These are phyloP conservation scores for Candida germanica DNA, from an alignment of 805 yeast species.

Conservation along the genomic window DNA sequence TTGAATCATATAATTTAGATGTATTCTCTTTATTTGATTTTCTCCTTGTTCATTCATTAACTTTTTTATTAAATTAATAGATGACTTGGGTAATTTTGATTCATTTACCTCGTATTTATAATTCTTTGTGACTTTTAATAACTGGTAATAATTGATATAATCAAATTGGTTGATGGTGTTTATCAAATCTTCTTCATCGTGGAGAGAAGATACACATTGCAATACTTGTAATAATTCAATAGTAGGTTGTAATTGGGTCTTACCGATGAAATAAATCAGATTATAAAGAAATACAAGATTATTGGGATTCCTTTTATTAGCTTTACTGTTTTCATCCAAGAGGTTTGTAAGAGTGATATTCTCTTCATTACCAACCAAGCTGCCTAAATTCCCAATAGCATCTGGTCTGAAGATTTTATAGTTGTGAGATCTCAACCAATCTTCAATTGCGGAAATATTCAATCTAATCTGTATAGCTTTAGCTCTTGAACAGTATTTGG, in stretches of 20 bases:
- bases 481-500: conserved; percentile 72
- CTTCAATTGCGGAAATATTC: conserved; percentile 82
- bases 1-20: conserved; percentile 40
- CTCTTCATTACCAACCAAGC: conserved; percentile 14
- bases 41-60: conserved; percentile 38
- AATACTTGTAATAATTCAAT: conserved; percentile 85
- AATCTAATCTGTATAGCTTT: conserved; percentile 87
- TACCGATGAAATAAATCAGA: conserved; percentile 62
- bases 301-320: conserved; percentile 32
- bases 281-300: conserved; percentile 61
- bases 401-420: conserved; percentile 40
- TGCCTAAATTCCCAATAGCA: conserved; percentile 25
- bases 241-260: conserved; percentile 64
- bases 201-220: conserved; percentile 75
- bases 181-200: conserved; percentile 60
- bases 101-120: conserved; percentile 88
- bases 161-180: conserved; percentile 53
- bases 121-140: conserved; percentile 65
- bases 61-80: conserved; percentile 26
- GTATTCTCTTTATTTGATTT: conserved; percentile 23
- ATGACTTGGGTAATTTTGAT: conserved; percentile 49
- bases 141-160: conserved; percentile 62
- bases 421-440: conserved; percentile 82
- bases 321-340: conserved; percentile 18
- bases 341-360: conserved; percentile 20